Conservation (phyloP, 2,329 filamentous ascomycete genomes). For the Fusarium redolens region DNA sequence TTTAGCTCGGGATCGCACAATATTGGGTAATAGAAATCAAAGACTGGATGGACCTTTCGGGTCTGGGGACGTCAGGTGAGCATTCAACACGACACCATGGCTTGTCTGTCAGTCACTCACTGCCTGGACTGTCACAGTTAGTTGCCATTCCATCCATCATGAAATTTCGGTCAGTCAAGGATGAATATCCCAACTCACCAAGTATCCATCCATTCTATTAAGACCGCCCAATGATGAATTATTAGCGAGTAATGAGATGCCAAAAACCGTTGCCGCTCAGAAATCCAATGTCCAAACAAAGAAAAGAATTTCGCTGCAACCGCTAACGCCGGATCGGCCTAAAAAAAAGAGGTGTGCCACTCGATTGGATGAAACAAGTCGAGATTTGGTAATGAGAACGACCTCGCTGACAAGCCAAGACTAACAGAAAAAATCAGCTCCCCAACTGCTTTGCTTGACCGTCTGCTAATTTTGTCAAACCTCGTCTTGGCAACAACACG, state of each 20-base stretch:
- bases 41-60: slow-evolving; percentile 53
- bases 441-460: slow-evolving; percentile 8
- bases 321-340: slow-evolving; percentile 40
- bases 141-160: slow-evolving; percentile 3
- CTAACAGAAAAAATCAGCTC: slow-evolving; percentile 30
- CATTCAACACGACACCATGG: slow-evolving; percentile 42
- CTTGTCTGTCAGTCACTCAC: slow-evolving; percentile 1
- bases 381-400: slow-evolving; percentile 54
- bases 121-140: slow-evolving; percentile 4
- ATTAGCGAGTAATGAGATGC: slow-evolving; percentile 26
- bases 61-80: slow-evolving; percentile 44
- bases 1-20: slow-evolving; percentile 48
- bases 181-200: slow-evolving; percentile 1
- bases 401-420: slow-evolving; percentile 42
- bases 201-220: background rate
- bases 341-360: slow-evolving; percentile 33
- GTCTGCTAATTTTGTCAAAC: slow-evolving; percentile 28
- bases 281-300: slow-evolving; percentile 26
- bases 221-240: slow-evolving; percentile 30
- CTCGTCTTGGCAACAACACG: slow-evolving; percentile 15
- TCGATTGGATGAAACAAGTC: slow-evolving; percentile 48
- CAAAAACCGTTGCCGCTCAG: slow-evolving; percentile 28
- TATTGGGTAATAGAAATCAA: slow-evolving; percentile 64
- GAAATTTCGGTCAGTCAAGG: slow-evolving; percentile 6
- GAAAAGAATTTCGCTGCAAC: slow-evolving; percentile 29